Base-by-base conservation (phyloP, 2,329 filamentous ascomycete species). In the Tolypocladium endophyticum region DNA sequence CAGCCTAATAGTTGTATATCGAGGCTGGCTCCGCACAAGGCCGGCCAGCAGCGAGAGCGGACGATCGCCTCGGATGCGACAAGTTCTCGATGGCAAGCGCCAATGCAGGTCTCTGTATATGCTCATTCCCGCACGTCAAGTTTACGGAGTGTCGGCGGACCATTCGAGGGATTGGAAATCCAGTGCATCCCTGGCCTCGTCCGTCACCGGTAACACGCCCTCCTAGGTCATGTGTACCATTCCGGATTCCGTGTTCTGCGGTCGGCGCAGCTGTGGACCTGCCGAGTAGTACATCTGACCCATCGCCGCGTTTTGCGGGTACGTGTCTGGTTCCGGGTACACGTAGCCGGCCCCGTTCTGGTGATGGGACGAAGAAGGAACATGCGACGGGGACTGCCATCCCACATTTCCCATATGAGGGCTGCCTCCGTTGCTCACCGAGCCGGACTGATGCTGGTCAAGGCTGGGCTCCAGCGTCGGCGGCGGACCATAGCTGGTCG, bases 371-470 rank as follows among this genome's bases (percentile, higher is more conserved):
- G 88, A 85, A 64, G 91, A 85, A 38, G 83, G 82, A 64, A 85
- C 84, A 65, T 92, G 89, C 2, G 87, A 85, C 4, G 92, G 92
- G 5, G 92, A 95, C 65, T 91, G 89, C 92, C 93, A 97, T 59
- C 90, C 89, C 63, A 90, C 82, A 62, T 82, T 86, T 62, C 77
- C 75, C 85, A 96, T 90, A 73, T 97, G 92, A 57, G 93, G 92
- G 72, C 92, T 96, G 58, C 89, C 89, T 60, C 79, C 85, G n/a
- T 84, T 87, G 70, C 90, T 96, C 59, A 81, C 81, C 56, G 78
- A 73, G 1, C 82, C 85, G 3, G 84, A 79, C 66, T 88, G 87
- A 64, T 88, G 86, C 61, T 89, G 87, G 71, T 93, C 90, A 62
- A 90, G 82, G 72, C 85, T 92, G 33, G 92, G 91, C 76, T 97